phyloP scores from a whole-genome alignment of 768 basidiomycete species.

The Amanita thiersii region DNA sequence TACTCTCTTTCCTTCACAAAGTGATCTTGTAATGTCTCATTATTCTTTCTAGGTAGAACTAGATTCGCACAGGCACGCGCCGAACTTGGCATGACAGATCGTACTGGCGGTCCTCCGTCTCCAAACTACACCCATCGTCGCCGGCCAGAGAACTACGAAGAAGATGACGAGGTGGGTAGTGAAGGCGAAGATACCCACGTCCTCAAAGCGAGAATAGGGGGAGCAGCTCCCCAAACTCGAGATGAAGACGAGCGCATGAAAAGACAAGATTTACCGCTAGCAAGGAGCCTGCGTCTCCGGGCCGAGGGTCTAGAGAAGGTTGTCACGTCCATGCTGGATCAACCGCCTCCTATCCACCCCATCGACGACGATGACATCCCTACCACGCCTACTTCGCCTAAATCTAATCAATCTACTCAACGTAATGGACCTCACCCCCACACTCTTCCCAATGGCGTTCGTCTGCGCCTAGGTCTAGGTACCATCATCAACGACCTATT shows the following conservation, averaged over 20 bases:
- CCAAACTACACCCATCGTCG: conserved; percentile 54
- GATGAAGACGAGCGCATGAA: conserved; percentile 52
- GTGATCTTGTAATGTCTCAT: neutral
- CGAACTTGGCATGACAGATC: conserved; percentile 81
- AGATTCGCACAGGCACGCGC: conserved; percentile 79
- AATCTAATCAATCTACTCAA: conserved; percentile 24
- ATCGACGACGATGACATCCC: conserved; percentile 44
- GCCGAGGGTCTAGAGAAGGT: conserved; percentile 83
- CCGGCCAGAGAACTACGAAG: conserved; percentile 70
- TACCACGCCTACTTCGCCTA: conserved; percentile 46
- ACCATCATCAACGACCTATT: conserved; percentile 81
- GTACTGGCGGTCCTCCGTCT: conserved; percentile 59
- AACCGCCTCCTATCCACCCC: conserved; percentile 60
- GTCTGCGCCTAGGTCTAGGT: conserved; percentile 65
- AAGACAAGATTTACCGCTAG: conserved; percentile 54
- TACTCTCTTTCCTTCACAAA: neutral
- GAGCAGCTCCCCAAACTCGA: conserved; percentile 35
- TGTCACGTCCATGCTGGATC: conserved; percentile 71
- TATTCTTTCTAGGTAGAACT: conserved; percentile 38
- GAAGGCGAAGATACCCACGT: conserved; percentile 52
- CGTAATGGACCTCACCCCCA: conserved; percentile 37
- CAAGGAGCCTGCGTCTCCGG: conserved; percentile 56
- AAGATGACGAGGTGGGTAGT: conserved; percentile 58
- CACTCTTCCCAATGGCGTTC: conserved; percentile 71
- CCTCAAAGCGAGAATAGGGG: conserved; percentile 43